Base-by-base conservation (phyloP, 495 filamentous ascomycete species). In the Hypoxylon rickii region DNA sequence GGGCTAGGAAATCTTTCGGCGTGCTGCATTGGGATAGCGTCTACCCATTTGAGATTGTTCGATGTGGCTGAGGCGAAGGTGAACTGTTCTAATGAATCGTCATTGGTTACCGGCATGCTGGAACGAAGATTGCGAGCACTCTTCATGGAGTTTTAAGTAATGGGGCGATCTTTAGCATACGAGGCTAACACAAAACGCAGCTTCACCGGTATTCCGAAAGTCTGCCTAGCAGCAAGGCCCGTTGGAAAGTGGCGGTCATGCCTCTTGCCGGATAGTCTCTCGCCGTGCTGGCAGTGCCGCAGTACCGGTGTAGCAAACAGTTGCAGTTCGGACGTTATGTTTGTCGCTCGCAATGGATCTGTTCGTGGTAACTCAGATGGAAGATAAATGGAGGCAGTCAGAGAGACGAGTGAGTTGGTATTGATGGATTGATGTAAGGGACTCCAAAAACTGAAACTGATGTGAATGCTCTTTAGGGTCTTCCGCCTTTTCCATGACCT, bases 21-120 rank as follows among this genome's bases (percentile, higher is more conserved):
- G 12, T 39, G 24, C n/a, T 40, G 19, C 21, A 11, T n/a, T 7
- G 8, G 21, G 32, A 20, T 15, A 31, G 24, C 24, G n/a, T 49
- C 38, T 43, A 22, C 44, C 26, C 17, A 19, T 38, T 43, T 32
- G 10, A 20, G 45, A 32, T 24, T 7, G 12, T 50, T 38, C n/a
- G 0, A 43, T 5, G 22, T 26, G 34, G 13, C 34, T 42, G 24
- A 48, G 12, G 7, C 24, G 4, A 29, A 29, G 24, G 24, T 4
- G 13, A 15, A 19, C 42, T 31, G 3, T 32, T 12, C 18, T 44
- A 6, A 7, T 20, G 26, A 20, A 21, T 13, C 3, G n/a, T 39
- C 33, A 48, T 56, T 61, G 58, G 58, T 17, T 57, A 48, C 58
- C 58, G 24, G 1, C 13, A 10, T 2, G 36, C 33, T 44, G 52